These are phyloP conservation scores for Edhazardia aedis DNA, from an alignment of 371 early-diverging fungal genomes.

Conservation along the genomic window DNA sequence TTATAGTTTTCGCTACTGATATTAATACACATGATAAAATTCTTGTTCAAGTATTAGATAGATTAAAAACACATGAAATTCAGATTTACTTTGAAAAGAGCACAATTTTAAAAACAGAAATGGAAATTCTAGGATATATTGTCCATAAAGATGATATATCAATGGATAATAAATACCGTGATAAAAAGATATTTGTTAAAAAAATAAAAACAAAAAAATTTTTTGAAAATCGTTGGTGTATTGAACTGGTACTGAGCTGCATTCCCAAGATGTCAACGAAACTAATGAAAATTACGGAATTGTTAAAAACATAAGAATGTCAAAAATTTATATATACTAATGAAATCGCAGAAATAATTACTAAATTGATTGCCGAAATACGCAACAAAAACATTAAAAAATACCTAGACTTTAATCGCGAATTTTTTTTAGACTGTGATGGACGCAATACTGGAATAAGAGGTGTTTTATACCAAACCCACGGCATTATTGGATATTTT, in stretches of 20 bases:
- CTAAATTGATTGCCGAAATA: background rate
- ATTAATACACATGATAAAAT: slow-evolving; percentile 41
- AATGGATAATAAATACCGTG: slow-evolving; percentile 23
- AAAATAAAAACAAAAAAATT: slow-evolving; percentile 13
- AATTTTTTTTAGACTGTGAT: slow-evolving; percentile 39
- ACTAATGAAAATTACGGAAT: background rate
- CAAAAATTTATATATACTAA: background rate
- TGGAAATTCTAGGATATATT: slow-evolving; percentile 41
- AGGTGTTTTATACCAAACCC: slow-evolving; percentile 38
- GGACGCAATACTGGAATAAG: slow-evolving; percentile 38
- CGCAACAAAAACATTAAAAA: background rate
- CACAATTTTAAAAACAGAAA: slow-evolving; percentile 19
- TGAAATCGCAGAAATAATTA: background rate
- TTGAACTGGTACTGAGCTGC: slow-evolving; percentile 40
- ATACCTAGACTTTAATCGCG: slow-evolving; percentile 20
- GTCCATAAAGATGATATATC: slow-evolving; percentile 27
- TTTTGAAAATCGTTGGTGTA: too few species aligned
- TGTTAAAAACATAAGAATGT: background rate
- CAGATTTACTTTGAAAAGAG: slow-evolving; percentile 46
- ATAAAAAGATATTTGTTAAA: slow-evolving; percentile 9
- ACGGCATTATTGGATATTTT: slow-evolving; percentile 1
- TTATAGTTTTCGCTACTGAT: slow-evolving; percentile 39
- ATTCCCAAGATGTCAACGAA: slow-evolving; percentile 23
- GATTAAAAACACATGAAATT: slow-evolving; percentile 30
- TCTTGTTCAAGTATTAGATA: slow-evolving; percentile 34